Conservation (phyloP, 177 flowering plant genomes). For the Vitis hybrid region DNA sequence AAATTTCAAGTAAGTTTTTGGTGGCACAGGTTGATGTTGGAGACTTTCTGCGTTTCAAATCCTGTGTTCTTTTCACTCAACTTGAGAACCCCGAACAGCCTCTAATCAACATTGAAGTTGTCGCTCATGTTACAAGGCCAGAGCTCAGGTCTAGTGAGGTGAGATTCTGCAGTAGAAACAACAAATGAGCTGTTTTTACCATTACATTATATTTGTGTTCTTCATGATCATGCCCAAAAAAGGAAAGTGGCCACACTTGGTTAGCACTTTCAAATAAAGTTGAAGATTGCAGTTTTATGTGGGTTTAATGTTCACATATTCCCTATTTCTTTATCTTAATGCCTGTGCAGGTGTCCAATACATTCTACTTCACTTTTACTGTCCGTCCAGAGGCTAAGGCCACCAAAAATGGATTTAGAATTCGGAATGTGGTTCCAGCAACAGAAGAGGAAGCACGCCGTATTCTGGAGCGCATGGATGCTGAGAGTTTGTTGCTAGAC, state of each 20-base stretch:
- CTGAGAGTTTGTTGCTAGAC: conserved; percentile 21
- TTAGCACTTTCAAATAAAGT: too few relatives aligned
- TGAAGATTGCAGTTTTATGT: neutral
- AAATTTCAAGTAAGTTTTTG: neutral
- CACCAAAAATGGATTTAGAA: conserved; percentile 27
- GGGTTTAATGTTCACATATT: neutral
- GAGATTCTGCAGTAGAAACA: neutral
- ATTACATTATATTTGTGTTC: too few relatives aligned
- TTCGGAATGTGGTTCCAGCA: conserved; percentile 46
- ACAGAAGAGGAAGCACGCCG: conserved; percentile 51
- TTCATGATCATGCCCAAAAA: too few relatives aligned
- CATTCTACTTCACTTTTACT: conserved; percentile 48
- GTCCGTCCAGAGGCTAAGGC: conserved; percentile 49
- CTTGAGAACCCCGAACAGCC: conserved; percentile 39
- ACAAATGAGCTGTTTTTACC: too few relatives aligned
- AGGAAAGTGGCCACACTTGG: neutral
- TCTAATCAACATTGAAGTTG: conserved; percentile 43
- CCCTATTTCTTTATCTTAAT: neutral
- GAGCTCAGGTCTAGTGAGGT: conserved; percentile 50
- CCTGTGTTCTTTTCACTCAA: conserved; percentile 49
- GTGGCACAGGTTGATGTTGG: conserved; percentile 47
- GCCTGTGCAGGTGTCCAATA: conserved; percentile 38
- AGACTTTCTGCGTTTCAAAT: conserved; percentile 43
- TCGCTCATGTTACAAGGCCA: conserved; percentile 51
- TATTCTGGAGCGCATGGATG: conserved; percentile 44